A percentile compares a stretch with the other conserved stretches of the same genome.
These are phyloP conservation scores for Rhexocercosporidium sp. DNA, from an alignment of 2,329 filamentous ascomycete genomes.

Conservation along the genomic window DNA sequence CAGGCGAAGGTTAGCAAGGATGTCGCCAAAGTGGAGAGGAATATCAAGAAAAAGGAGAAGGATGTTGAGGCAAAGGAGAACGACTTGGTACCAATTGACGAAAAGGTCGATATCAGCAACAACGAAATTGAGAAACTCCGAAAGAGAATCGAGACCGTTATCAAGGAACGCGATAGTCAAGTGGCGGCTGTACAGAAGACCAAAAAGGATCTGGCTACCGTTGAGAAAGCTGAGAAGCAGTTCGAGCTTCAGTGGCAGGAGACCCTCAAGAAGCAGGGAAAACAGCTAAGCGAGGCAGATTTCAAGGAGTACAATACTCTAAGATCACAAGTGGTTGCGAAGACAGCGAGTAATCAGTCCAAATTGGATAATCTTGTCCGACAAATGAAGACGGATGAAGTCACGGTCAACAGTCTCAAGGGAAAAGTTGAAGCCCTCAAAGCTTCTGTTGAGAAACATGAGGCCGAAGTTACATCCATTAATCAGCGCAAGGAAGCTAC, in stretches of 20 bases:
- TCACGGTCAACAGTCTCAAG: conserved; percentile 86
- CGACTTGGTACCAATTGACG: conserved; percentile 84
- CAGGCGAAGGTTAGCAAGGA: conserved; percentile 78
- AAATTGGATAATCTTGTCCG: conserved; percentile 86
- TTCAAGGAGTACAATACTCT: conserved; percentile 88
- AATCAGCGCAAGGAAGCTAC: conserved; percentile 70
- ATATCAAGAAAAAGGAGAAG: conserved; percentile 84
- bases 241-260: conserved; percentile 90
- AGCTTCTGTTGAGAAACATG: conserved; percentile 74
- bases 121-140: conserved; percentile 72
- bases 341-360: conserved; percentile 79
- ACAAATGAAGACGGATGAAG: conserved; percentile 88
- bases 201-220: conserved; percentile 78
- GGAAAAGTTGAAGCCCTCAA: conserved; percentile 84
- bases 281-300: conserved; percentile 83
- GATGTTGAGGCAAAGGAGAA: conserved; percentile 87
- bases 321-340: conserved; percentile 82
- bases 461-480: conserved; percentile 72
- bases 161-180: conserved; percentile 78
- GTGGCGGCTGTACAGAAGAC: conserved; percentile 71
- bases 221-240: conserved; percentile 87
- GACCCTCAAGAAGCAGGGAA: conserved; percentile 83
- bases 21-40: conserved; percentile 80
- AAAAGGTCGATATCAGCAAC: conserved; percentile 83
- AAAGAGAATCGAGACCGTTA: conserved; percentile 70